Base-by-base conservation (phyloP, 179 eudicot genomes). In the Carnegiea gigantea region DNA sequence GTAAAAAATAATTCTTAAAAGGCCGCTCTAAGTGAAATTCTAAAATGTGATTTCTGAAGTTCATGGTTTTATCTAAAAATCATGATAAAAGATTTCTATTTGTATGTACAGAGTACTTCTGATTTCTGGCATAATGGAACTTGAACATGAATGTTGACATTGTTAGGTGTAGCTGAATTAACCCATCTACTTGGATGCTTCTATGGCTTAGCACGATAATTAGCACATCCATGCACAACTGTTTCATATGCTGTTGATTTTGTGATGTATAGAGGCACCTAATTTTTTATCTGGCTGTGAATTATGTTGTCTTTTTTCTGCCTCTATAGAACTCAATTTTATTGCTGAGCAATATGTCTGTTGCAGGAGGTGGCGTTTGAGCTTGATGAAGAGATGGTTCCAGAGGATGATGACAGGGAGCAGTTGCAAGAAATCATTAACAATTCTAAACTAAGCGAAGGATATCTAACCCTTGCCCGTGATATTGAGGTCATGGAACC, bases 401-500 rank as follows among this genome's bases (percentile, higher is more conserved):
- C 82, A 30, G 95, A 92, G 65, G 95, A 92, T 54, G 90, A 89
- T 70, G 97, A 93, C 17, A 90, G 97, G 83, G 93, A 91, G 79
- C 88, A 80, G 38, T 70, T 91, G 89, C 98, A 96, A 85, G 97
- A 94, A 28, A 90, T 96, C 38, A 86, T 94, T 78, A 91, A 91
- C 79, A 96, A 96, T 79, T 68, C 87, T 21, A 96, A 92, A 81
- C 64, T 96, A 71, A 96, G 91, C 87, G 99, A 94, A 93, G 98
- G 98, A 65, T 96, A 88, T 91, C 91, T 96, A 80, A 93, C 97
- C 62, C 98, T 96, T 86, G 99, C 99, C 60, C 98, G 97, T 83
- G 99, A 96, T 90, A 90, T 96, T 83, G 99, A 96, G 86, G 99
- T 96, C 86, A 93, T 96, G 98, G 99, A 96, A 83, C 90, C 99